Percentiles rank a stretch among this genome's conserved stretches.
phyloP scores from a whole-genome alignment of 805 yeast genomes.

The Candida cerambycidarum region DNA sequence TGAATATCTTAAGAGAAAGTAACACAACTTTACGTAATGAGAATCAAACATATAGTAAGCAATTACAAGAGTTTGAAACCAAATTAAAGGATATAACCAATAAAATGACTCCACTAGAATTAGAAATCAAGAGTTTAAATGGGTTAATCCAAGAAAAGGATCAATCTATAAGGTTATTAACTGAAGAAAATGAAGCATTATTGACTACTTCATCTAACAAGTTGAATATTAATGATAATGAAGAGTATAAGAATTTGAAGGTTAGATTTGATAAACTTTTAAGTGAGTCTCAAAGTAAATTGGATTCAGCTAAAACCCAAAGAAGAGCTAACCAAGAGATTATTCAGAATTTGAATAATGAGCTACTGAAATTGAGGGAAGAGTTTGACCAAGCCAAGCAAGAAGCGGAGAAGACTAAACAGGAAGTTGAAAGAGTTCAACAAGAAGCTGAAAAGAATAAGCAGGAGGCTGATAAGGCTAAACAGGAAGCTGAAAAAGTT shows the following conservation, averaged over 20 bases:
- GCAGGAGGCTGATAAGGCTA: too few relatives aligned
- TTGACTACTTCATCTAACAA: constrained; percentile 46
- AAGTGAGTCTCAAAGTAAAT: constrained; percentile 25
- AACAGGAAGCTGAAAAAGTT: too few relatives aligned
- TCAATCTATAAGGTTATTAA: constrained; percentile 45
- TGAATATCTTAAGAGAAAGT: constrained; percentile 66
- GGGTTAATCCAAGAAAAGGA: constrained; percentile 42
- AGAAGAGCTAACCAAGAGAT: constrained; percentile 19
- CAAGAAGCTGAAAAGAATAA: too few relatives aligned
- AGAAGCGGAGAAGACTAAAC: too few relatives aligned
- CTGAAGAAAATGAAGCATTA: constrained; percentile 61
- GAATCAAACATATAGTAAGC: constrained; percentile 23
- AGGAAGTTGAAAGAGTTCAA: too few relatives aligned
- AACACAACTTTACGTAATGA: constrained; percentile 63
- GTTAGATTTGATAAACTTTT: constrained; percentile 32
- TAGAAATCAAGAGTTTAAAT: constrained; percentile 32
- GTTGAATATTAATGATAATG: constrained; percentile 4
- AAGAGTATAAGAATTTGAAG: constrained; percentile 25
- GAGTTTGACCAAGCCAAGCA: constrained; percentile 12
- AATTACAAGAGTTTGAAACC: constrained; percentile 37
- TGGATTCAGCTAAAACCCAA: constrained; percentile 23
- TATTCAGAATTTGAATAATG: constrained; percentile 24
- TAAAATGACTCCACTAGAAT: constrained; percentile 47
- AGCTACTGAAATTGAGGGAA: constrained; percentile 16
- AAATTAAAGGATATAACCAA: constrained; percentile 29